phyloP scores from a whole-genome alignment of 1,284 basidiomycete genomes.

The Cutaneotrichosporon curvatum region DNA sequence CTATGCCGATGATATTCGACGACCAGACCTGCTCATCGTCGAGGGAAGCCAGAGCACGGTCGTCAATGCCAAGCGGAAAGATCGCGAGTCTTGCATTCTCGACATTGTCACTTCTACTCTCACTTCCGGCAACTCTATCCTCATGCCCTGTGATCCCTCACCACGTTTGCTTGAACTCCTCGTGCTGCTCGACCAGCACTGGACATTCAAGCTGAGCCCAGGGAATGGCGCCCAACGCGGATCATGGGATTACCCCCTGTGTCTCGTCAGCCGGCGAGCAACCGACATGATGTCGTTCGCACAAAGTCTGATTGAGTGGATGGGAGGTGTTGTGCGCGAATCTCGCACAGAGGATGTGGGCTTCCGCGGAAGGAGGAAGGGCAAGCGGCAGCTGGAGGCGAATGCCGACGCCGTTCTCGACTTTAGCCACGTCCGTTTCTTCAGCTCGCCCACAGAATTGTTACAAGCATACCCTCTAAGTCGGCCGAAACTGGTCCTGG shows the following conservation, averaged over 20 bases:
- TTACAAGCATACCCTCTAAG: conserved; percentile 73
- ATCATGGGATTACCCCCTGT: conserved; percentile 61
- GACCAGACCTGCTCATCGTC: conserved; percentile 88
- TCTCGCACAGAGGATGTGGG: conserved; percentile 68
- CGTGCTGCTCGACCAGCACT: conserved; percentile 93
- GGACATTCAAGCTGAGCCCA: conserved; percentile 72
- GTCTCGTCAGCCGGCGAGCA: conserved; percentile 81
- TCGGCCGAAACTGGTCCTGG: conserved; percentile 85
- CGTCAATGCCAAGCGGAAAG: conserved; percentile 78
- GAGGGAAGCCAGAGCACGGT: conserved; percentile 78
- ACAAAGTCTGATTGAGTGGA: conserved; percentile 97
- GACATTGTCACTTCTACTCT: conserved; percentile 77
- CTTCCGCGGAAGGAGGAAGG: conserved; percentile 47
- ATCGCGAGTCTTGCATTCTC: conserved; percentile 80
- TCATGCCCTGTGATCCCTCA: conserved; percentile 89
- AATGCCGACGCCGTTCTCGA: conserved; percentile 37
- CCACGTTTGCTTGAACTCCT: conserved; percentile 89
- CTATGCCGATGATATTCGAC: conserved; percentile 63
- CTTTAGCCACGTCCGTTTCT: conserved; percentile 80
- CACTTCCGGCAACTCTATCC: conserved; percentile 70
- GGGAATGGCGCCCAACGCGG: neutral
- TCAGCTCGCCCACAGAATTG: conserved; percentile 70
- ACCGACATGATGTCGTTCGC: conserved; percentile 93
- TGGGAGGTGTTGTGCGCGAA: conserved; percentile 85
- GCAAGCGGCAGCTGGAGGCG: conserved; percentile 50